Evolutionary conservation across 73 alveolate genomes (phyloP).

Genomic region (Paraurostyla sp.): DNA sequence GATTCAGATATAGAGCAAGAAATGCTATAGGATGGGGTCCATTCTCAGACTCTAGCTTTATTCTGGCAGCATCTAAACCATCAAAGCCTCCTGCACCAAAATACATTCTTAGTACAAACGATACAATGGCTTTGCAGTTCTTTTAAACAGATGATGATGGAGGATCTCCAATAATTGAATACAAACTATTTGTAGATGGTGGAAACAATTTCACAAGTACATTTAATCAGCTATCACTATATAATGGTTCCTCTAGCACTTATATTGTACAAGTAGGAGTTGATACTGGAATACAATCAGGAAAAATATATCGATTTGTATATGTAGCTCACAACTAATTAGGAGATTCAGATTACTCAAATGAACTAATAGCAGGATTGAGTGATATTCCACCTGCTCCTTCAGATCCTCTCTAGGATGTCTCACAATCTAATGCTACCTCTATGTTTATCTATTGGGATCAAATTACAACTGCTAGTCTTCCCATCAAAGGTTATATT

Average conservation of each 20-base stretch:
- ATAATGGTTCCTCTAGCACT: conserved; percentile 48
- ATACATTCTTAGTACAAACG: background rate
- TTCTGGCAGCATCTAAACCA: conserved; percentile 70
- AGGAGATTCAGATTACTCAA: conserved; percentile 65
- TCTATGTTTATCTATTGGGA: conserved; percentile 62
- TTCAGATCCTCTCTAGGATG: background rate
- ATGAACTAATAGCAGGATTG: conserved; percentile 69
- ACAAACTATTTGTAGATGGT: conserved; percentile 64
- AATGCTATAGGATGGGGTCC: conserved; percentile 75
- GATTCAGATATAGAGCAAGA: conserved; percentile 63
- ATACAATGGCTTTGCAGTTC: conserved; percentile 50
- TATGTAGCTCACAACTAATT: conserved; percentile 65
- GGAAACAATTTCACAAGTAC: conserved; percentile 64
- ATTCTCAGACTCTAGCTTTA: conserved; percentile 64
- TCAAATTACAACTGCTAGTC: conserved; percentile 49
- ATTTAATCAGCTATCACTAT: background rate
- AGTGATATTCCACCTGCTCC: conserved; percentile 71
- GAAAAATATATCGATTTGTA: conserved; percentile 68
- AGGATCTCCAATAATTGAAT: conserved; percentile 58
- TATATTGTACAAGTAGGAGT: conserved; percentile 12
- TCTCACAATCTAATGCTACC: conserved; percentile 35
- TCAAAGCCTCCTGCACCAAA: conserved; percentile 66
- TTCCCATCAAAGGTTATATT: conserved; percentile 64
- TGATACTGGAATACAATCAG: conserved; percentile 42
- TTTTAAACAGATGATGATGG: conserved; percentile 70